These are phyloP conservation scores for Paramecium bursaria DNA, from an alignment of 73 alveolate species.

Conservation along the genomic window DNA sequence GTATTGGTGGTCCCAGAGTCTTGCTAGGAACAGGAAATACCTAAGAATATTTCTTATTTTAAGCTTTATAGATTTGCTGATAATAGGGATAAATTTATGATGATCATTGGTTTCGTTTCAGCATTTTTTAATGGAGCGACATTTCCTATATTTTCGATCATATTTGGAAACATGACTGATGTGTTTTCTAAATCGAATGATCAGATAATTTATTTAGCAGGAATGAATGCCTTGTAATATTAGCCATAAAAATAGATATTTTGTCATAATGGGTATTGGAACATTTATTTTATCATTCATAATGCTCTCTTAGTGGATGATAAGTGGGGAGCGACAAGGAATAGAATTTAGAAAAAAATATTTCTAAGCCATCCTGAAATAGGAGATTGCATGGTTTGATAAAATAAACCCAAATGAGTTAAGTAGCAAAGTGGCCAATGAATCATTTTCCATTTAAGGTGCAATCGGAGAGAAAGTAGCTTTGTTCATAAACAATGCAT, in stretches of 20 bases:
- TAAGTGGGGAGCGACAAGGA: constrained; percentile 8
- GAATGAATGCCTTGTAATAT: constrained; percentile 45
- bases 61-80: constrained; percentile 66
- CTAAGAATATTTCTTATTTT: neutral
- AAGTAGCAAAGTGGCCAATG: constrained; percentile 10
- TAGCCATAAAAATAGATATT: constrained; percentile 62
- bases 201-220: constrained; percentile 22
- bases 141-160: constrained; percentile 67
- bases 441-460: constrained; percentile 24
- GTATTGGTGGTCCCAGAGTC: too few species aligned
- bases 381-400: constrained; percentile 42
- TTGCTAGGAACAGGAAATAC: too few species aligned
- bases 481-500: constrained; percentile 58
- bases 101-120: constrained; percentile 64
- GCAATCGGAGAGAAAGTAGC: constrained; percentile 44
- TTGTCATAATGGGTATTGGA: constrained; percentile 65
- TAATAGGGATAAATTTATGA: constrained; percentile 53
- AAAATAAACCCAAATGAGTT: constrained; percentile 18
- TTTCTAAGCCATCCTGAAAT: constrained; percentile 14
- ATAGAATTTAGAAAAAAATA: neutral
- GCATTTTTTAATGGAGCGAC: constrained; percentile 56
- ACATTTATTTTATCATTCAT: constrained; percentile 56
- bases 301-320: constrained; percentile 11
- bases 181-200: constrained; percentile 72
- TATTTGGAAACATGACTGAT: constrained; percentile 84